Evolutionary conservation across 2,329 filamentous ascomycete species (phyloP), one percentile per base, ranked within the genome.

Genomic region (Pseudohalonectria lignicola): DNA sequence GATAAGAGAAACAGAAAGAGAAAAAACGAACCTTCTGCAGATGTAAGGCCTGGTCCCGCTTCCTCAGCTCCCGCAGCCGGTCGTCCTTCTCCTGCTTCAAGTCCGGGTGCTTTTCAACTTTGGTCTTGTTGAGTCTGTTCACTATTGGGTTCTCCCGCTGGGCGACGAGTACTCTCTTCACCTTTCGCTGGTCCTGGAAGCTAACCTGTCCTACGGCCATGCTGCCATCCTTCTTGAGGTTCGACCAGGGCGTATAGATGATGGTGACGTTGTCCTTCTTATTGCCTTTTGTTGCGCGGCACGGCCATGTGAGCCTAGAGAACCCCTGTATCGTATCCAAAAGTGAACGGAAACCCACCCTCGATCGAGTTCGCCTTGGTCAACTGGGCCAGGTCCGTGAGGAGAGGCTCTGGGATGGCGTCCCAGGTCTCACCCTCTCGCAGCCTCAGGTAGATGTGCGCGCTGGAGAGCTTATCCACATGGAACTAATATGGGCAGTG

Each of bases 321-420:
- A 37, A 31, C 49, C 15, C 49, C 38, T 36, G 37, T 41, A 36
- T 47, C 30, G 39, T 44, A 34, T 25, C 25, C 17, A 17, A 19
- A n/a, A n/a, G n/a, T 11, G 3, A 25, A 19, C 4, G 16, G 25
- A 34, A 28, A 45, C 57, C 44, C 53, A 82, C 85, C 92, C 67
- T 98, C 92, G 51, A 98, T 98, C 41, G 87, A 95, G 64, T 98
- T 98, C 45, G 92, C 92, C 64, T 98, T 98, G 41, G 92, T 98
- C 51, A 98, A 70, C 61, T 98, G 92, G n/a, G 85, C 92, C 51
- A 92, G 86, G 61, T 98, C 92, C 47, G 71, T 75, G 42, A 98
- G 56, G 20, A 98, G 70, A 4, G 76, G 74, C 43, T 76, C 55
- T 0, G 85, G 79, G 42, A 98, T 86, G 31, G 69, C 62, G 36